Evolutionary conservation across 169 alveolate genomes (phyloP).

Genomic region (Cryptosporidium sp.): DNA sequence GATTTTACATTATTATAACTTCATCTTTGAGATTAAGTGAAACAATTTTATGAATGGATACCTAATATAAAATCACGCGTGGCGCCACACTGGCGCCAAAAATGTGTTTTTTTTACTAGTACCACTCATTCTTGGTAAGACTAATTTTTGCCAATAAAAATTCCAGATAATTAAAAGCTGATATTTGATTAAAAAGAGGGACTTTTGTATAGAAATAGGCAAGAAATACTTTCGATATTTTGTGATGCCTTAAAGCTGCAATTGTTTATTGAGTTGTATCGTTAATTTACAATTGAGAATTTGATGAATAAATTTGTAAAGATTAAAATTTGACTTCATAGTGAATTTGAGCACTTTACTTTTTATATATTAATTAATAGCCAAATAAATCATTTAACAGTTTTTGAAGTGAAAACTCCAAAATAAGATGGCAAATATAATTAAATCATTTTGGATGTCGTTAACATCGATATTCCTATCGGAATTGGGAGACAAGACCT

Average conservation of each 20-base stretch:
- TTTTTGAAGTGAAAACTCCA: too few relatives aligned
- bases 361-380: too few relatives aligned
- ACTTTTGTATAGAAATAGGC: too few relatives aligned
- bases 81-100: not conserved
- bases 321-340: not conserved
- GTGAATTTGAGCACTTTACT: not conserved
- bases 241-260: not conserved
- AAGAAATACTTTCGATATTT: too few relatives aligned
- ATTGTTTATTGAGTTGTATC: not conserved
- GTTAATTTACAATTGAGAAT: not conserved
- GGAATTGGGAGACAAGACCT: conserved; percentile 86
- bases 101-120: not conserved
- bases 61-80: not conserved
- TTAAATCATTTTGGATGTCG: conserved; percentile 68
- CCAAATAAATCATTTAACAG: not conserved
- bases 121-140: not conserved
- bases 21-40: not conserved
- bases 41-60: not conserved
- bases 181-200: too few relatives aligned
- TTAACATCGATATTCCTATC: conserved; percentile 77
- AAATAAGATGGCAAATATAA: conserved; percentile 15
- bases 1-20: not conserved
- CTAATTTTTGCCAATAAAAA: not conserved
- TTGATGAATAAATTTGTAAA: not conserved
- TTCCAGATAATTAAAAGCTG: not conserved